These are phyloP conservation scores for Babesia ovata DNA, from an alignment of 169 alveolate species.

Conservation along the genomic window DNA sequence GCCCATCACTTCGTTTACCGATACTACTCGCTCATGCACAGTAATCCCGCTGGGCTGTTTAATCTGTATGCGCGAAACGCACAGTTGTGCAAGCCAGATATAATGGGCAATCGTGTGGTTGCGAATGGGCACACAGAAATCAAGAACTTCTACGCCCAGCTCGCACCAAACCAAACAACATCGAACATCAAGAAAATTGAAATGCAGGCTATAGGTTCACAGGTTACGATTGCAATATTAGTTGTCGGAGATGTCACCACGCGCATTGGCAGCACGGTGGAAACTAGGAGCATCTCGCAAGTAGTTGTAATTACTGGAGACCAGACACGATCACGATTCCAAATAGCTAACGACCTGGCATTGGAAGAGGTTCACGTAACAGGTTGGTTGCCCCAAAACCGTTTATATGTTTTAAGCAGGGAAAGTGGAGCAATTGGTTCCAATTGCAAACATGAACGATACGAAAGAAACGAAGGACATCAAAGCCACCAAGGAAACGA, in stretches of 20 bases:
- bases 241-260: constrained; percentile 29
- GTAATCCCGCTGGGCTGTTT: constrained; percentile 55
- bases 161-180: constrained; percentile 32
- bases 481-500: not conserved
- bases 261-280: constrained; percentile 3
- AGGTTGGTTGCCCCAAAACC: not conserved
- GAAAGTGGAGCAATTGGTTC: not conserved
- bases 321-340: constrained; percentile 53
- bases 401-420: not conserved
- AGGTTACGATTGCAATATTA: constrained; percentile 25
- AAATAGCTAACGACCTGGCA: constrained; percentile 53
- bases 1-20: constrained; percentile 61
- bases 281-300: constrained; percentile 38
- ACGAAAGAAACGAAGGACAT: not conserved
- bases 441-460: no score
- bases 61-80: constrained; percentile 50
- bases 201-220: constrained; percentile 37
- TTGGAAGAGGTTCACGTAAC: not conserved
- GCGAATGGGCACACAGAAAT: constrained; percentile 61
- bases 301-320: constrained; percentile 56
- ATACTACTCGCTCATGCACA: constrained; percentile 61
- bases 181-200: constrained; percentile 47
- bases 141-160: constrained; percentile 53
- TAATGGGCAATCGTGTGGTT: constrained; percentile 50
- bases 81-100: constrained; percentile 52